Evolutionary conservation across 129 eudicot genomes (phyloP), one percentile per base, ranked within the genome.

Genomic region (Flaveria robusta): DNA sequence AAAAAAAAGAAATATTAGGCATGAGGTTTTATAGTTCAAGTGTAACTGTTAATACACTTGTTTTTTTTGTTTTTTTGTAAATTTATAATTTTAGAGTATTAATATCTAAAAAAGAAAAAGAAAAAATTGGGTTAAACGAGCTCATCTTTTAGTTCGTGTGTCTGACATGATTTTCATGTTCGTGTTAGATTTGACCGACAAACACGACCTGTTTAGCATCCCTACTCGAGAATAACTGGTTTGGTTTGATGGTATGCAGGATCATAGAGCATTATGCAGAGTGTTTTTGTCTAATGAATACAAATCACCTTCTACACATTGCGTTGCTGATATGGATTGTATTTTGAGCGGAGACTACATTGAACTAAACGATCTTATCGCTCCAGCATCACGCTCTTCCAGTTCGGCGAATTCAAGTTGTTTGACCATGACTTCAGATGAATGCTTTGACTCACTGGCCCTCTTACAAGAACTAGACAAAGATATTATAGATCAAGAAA

Each of bases 341-440:
- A 55, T 87, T 66, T 66, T 78, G 24, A 58, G 51, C 59, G 96
- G 85, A 42, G 96, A 87, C 83, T 89, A 18, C 82, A 37, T 89
- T 81, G 97, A 91, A 76, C 59, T 92, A 81, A 73, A 80, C 31
- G 97, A 92, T 86, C 89, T 85, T 74, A 68, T n/a, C 29, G 85
- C 80, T 71, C 83, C 72, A 14, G 77, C 56, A 24, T 83, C 91
- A 1, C 60, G 58, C 31, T 83, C 86, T 62, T 85, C 92, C 34
- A 89, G 84, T 80, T 89, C 93, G 1, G 86, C 81, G 18, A 86
- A 81, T 73, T 85, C 96, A 11, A 87, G 91, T 18, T 84, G 92
- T 75, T 76, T 72, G 67, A 83, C 86, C 77, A 51, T 74, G 67
- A 63, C 82, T 26, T 92, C 92, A 8, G 96, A 92, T 19, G 96